These are phyloP conservation scores for Thinopyrum elongatum DNA, from an alignment of 176 grass and related monocot genomes.

Conservation along the genomic window DNA sequence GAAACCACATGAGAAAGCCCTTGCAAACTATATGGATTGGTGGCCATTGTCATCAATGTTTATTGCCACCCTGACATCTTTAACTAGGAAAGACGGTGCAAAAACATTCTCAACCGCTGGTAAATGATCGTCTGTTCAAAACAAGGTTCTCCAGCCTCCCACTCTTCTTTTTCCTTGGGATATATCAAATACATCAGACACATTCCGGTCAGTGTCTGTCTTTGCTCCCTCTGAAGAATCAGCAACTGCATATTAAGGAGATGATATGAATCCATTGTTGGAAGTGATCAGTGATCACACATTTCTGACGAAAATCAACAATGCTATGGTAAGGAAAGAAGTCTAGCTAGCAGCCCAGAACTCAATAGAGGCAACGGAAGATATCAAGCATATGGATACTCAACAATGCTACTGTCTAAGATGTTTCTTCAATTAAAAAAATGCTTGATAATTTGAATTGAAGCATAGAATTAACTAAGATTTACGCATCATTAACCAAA, in stretches of 20 bases:
- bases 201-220: constrained; percentile 79
- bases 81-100: too few species aligned
- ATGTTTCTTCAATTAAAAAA: too few species aligned
- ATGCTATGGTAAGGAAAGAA: background rate
- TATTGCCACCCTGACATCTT: too few species aligned
- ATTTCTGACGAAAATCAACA: background rate
- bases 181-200: constrained; percentile 69
- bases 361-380: background rate
- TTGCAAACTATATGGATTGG: too few species aligned
- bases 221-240: constrained; percentile 57
- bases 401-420: background rate
- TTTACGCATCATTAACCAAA: too few species aligned
- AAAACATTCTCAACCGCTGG: too few species aligned
- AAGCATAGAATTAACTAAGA: too few species aligned
- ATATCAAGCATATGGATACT: background rate
- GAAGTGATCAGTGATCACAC: too few species aligned
- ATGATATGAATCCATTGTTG: background rate
- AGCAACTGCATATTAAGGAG: constrained; percentile 54
- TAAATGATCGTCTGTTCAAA: too few species aligned
- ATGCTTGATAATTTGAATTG: too few species aligned
- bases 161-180: constrained; percentile 56
- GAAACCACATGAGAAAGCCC: too few species aligned
- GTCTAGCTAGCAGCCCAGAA: background rate
- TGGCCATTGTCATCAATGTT: too few species aligned
- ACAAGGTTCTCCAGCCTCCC: constrained; percentile 49